A percentile compares a stretch with the other conserved stretches of the same genome.
These are phyloP conservation scores for Graphilbum ipis-grandicollis DNA, from an alignment of 2,329 filamentous ascomycete species.

Conservation along the genomic window DNA sequence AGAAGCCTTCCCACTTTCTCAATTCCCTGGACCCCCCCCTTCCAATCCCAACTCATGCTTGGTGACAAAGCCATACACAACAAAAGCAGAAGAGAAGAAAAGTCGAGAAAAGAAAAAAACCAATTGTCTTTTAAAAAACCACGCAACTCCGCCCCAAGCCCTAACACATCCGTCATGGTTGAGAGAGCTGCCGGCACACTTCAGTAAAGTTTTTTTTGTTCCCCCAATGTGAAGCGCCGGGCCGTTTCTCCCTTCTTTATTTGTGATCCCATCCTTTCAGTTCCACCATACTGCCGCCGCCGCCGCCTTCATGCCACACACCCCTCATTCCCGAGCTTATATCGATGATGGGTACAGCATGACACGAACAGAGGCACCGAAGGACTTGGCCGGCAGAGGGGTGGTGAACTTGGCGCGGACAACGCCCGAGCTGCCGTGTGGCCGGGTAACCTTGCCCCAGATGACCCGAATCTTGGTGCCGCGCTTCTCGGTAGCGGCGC, in stretches of 20 bases:
- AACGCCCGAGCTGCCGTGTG: conserved; percentile 71
- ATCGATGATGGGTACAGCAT: conserved; percentile 98
- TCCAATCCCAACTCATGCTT: neutral
- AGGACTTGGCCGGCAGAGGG: conserved; percentile 92
- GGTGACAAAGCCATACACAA: neutral
- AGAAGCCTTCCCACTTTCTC: neutral
- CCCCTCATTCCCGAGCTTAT: conserved; percentile 34
- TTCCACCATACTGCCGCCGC: neutral
- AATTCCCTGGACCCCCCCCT: too few relatives aligned
- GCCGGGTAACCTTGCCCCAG: conserved; percentile 13
- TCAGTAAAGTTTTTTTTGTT: too few relatives aligned
- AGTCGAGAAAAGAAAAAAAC: neutral
- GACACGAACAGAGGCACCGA: conserved; percentile 88
- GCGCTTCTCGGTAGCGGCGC: conserved; percentile 82
- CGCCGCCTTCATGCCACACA: too few relatives aligned
- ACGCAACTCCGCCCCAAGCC: neutral
- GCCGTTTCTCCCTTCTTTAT: neutral
- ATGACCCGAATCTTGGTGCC: conserved; percentile 90
- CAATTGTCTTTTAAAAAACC: neutral
- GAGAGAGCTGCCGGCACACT: too few relatives aligned
- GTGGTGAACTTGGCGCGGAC: conserved; percentile 93
- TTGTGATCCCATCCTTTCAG: neutral
- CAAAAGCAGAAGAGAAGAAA: neutral
- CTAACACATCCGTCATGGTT: neutral
- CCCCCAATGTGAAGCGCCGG: neutral